These are phyloP conservation scores for Tetrapisispora phaffii DNA, from an alignment of 805 yeast genomes.

Conservation along the genomic window DNA sequence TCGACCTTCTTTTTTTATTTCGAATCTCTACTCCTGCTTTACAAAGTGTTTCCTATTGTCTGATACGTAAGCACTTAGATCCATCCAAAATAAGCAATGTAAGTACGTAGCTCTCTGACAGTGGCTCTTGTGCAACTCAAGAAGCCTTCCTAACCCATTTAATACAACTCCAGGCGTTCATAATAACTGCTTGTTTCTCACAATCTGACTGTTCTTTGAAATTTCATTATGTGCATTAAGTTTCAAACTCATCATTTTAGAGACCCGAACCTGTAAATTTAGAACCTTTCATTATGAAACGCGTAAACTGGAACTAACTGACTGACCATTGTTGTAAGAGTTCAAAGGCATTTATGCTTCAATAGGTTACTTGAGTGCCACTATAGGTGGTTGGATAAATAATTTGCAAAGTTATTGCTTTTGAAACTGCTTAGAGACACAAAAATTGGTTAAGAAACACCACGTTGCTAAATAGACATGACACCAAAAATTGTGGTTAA, in stretches of 20 bases:
- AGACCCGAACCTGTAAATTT: not conserved
- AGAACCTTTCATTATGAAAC: not conserved
- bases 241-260: not conserved
- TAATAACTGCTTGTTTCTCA: too few species aligned
- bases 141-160: too few species aligned
- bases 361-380: not conserved
- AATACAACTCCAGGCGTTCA: too few species aligned
- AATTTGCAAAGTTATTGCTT: not conserved
- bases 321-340: too few species aligned
- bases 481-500: constrained; percentile 13
- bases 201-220: not conserved
- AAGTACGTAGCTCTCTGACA: too few species aligned
- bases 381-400: not conserved
- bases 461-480: not conserved
- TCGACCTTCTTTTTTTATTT: not conserved
- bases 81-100: too few species aligned
- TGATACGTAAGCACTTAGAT: too few species aligned
- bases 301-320: not conserved
- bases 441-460: not conserved
- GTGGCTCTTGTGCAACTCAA: too few species aligned
- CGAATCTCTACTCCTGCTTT: not conserved
- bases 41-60: too few species aligned
- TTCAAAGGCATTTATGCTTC: too few species aligned
- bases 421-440: not conserved
- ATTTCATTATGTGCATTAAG: not conserved